phyloP scores from a whole-genome alignment of 2,329 filamentous ascomycete species.

The Aureobasidium sp. region DNA sequence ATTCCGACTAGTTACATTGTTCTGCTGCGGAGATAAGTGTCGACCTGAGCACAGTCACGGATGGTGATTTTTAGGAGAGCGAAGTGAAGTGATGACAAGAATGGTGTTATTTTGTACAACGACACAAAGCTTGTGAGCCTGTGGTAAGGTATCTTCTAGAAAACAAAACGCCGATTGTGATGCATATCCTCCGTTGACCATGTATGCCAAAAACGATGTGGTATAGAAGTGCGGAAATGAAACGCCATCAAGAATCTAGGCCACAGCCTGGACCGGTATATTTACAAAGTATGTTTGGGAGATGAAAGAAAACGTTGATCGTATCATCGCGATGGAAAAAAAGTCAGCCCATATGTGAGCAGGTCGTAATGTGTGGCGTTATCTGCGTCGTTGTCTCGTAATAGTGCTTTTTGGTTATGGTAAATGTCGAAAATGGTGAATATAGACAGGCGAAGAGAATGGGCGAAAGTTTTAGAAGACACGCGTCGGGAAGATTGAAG shows the following conservation, averaged over 20 bases:
- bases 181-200: not conserved
- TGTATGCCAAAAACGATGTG: constrained; percentile 1
- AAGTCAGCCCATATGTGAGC: not conserved
- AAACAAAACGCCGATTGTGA: constrained; percentile 3
- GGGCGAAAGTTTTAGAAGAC: constrained; percentile 11
- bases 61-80: not conserved
- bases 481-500: constrained; percentile 14
- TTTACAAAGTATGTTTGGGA: constrained; percentile 6
- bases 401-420: not conserved
- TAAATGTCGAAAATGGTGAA: constrained; percentile 7
- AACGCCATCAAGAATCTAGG: constrained; percentile 1
- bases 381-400: constrained; percentile 6
- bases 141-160: not conserved
- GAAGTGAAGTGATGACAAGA: not conserved
- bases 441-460: constrained; percentile 11
- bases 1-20: not conserved
- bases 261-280: not conserved
- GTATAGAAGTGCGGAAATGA: constrained; percentile 6
- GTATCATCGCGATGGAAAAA: not conserved
- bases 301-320: constrained; percentile 4
- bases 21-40: not conserved
- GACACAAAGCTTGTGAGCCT: not conserved
- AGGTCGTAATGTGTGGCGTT: constrained; percentile 8
- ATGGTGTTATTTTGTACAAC: not conserved
- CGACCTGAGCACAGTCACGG: not conserved